Evolutionary conservation across 371 early-diverging fungal species (phyloP), one percentile per base, ranked within the genome.

Genomic region (Lichtheimia ornata): DNA sequence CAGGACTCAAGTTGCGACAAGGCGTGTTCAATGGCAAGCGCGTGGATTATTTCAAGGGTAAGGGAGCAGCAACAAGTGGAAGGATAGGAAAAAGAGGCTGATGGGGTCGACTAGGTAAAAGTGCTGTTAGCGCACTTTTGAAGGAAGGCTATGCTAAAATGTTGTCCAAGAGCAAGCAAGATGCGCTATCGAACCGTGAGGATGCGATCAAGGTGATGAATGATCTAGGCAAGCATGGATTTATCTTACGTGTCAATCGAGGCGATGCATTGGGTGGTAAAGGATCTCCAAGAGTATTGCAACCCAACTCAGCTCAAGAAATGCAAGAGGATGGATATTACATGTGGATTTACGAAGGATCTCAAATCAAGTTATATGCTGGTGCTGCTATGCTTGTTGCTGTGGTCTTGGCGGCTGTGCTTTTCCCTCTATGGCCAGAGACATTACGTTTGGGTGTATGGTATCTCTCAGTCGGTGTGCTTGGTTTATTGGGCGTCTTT

Each of bases 371-470:
- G 69, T 79, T 84, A 42, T 87, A 89, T 53, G 68, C 97, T 45
- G 86, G 94, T 49, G 94, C 94, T 14, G 74, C 87, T 14, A 86
- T 81, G 5, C 75, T 98, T 22, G 82, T 99, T 18, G 70, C 84
- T 9, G 71, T 92, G 18, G 89, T 93, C 18, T 83, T 99, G 43
- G 91, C 92, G 3, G 93, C 93, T 41, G 99, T 98, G 43, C 86
- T 99, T 88, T 99, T 97, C 88, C 97, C 98, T 47, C 88, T 99
- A 11, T 99, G 99, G 99, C 99, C 99, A 2, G 71, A 84, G 14
- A 72, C 83, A 18, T 73, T 99, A 59, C 86, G 92, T 45, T 70
- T 87, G 50, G 93, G 92, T 66, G 93, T 94, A 6, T 96, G 95
- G 88, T 99, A 99, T 70, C 79, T 97, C 44, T 89, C 93, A 54